Evolutionary conservation across 805 yeast species (phyloP), one percentile per base, ranked within the genome.

Genomic region (Suhomyces kilbournensis): DNA sequence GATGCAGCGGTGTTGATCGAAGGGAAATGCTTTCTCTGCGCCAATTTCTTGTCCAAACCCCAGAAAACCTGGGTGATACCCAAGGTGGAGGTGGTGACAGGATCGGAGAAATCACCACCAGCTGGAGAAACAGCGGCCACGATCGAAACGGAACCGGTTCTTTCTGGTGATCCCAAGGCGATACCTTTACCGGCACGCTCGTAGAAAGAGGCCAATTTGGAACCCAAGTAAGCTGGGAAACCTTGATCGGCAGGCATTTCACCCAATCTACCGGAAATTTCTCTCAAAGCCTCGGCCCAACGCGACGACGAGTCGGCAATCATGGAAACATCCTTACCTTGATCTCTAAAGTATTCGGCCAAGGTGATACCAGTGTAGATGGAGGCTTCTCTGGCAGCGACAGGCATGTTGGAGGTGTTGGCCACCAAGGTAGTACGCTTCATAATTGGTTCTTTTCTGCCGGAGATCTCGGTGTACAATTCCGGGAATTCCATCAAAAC

Each of bases 221-320:
- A 97, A 79, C 99, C 99, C 72, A 94, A 81, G 72, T 94, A 94
- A 49, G 99, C 99, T 56, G 99, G 99, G 94, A 92, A 94, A 81
- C 99, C 99, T 81, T 96, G 99, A 77, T 94, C 99, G 56, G 99
- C 99, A 70, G 99, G 99, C 99, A 94, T 94, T 81, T 94, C 99
- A 77, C 99, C 99, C 72, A 94, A 81, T 83, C 99, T 96, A 83
- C 99, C 99, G 49, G 98, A 92, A 72, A 94, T 88, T 83, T 94
- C 99, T 86, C 99, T 92, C 71, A 94, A 82, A 56, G 99, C 99
- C 80, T 94, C 99, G 44, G 99, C 99, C 99, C 99, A 94, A 82
- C 99, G 92, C 30, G 97, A 92, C 32, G 98, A 93, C 5, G 99
- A 94, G 74, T 94, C 99, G 55, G 99, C 99, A 87, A 94, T 94